phyloP scores from a whole-genome alignment of 1,284 basidiomycete species.

The Pseudozyma thailandica region DNA sequence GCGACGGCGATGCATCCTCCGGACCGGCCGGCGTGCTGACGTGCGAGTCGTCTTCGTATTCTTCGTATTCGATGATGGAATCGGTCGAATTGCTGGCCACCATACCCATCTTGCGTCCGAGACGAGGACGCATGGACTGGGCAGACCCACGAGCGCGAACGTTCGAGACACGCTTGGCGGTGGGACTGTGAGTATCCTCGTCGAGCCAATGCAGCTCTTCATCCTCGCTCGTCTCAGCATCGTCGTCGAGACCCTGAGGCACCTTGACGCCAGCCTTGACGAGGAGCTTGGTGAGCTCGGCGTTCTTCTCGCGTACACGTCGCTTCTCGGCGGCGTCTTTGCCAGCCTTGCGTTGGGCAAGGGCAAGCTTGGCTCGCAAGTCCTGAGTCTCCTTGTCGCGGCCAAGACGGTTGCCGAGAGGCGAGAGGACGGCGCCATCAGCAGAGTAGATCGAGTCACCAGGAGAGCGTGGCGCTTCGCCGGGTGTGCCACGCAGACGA shows the following conservation, averaged over 20 bases:
- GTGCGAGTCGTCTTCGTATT: constrained; percentile 40
- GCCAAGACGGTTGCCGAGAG: constrained; percentile 42
- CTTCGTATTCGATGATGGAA: constrained; percentile 46
- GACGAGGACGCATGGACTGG: constrained; percentile 27
- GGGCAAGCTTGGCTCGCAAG: constrained; percentile 58
- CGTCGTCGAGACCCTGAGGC: constrained; percentile 50
- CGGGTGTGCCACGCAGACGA: constrained; percentile 37
- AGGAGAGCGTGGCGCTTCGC: constrained; percentile 40
- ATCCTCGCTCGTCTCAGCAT: constrained; percentile 56
- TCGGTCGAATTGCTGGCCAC: constrained; percentile 46
- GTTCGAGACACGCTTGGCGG: constrained; percentile 27
- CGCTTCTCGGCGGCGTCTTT: constrained; percentile 63
- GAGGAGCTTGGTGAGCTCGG: constrained; percentile 54
- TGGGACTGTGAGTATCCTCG: constrained; percentile 38
- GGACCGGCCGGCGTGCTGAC: constrained; percentile 28
- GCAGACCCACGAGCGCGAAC: constrained; percentile 28
- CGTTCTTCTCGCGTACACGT: constrained; percentile 58
- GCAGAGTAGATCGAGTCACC: constrained; percentile 47
- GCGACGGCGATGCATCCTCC: constrained; percentile 44
- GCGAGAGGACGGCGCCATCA: constrained; percentile 41
- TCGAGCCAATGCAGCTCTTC: constrained; percentile 46
- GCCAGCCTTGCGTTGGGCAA: constrained; percentile 61
- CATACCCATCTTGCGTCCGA: constrained; percentile 41
- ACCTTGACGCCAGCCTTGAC: constrained; percentile 53
- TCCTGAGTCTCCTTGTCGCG: constrained; percentile 58